Percentiles rank a stretch among this genome's conserved stretches.
These are phyloP conservation scores for Phialophora macrospora DNA, from an alignment of 2,329 filamentous ascomycete species.

Conservation along the genomic window DNA sequence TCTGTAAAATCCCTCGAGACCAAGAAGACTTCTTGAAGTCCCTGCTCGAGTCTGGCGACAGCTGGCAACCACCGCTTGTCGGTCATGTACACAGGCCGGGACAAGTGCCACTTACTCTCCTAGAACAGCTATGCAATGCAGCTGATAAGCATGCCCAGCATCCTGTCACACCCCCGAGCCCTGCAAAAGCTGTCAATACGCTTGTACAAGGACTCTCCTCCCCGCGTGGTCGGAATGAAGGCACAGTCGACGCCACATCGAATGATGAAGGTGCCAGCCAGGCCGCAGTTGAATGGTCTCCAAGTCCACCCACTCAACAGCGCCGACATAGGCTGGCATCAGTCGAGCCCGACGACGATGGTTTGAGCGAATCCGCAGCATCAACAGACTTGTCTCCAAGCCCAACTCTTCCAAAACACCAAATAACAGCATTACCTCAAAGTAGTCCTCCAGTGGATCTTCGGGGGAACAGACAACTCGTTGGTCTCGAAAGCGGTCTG, in stretches of 20 bases:
- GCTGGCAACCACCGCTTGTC: conserved; percentile 39
- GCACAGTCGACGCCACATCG: conserved; percentile 9
- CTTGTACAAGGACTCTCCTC: no score
- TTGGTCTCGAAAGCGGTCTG: neutral
- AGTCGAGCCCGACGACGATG: conserved; percentile 3
- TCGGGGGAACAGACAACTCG: neutral
- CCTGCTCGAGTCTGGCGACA: conserved; percentile 34
- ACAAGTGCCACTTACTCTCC: conserved; percentile 26
- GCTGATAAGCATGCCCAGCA: conserved; percentile 20
- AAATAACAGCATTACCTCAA: conserved; percentile 5
- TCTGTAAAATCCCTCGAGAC: conserved; percentile 22
- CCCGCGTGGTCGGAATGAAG: neutral
- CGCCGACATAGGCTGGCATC: conserved; percentile 8
- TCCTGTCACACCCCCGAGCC: neutral
- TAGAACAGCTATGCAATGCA: conserved; percentile 19
- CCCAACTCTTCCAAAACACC: conserved; percentile 7
- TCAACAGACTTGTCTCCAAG: conserved; percentile 7
- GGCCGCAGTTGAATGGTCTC: conserved; percentile 10
- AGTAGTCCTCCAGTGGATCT: conserved; percentile 20
- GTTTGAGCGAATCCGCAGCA: conserved; percentile 9
- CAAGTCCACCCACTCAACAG: conserved; percentile 24
- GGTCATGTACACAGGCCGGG: conserved; percentile 30
- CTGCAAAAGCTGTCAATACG: neutral
- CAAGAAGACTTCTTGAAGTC: conserved; percentile 24
- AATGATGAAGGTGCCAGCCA: neutral